Base-by-base conservation (phyloP, 495 filamentous ascomycete genomes). In the Xylaria castorea region DNA sequence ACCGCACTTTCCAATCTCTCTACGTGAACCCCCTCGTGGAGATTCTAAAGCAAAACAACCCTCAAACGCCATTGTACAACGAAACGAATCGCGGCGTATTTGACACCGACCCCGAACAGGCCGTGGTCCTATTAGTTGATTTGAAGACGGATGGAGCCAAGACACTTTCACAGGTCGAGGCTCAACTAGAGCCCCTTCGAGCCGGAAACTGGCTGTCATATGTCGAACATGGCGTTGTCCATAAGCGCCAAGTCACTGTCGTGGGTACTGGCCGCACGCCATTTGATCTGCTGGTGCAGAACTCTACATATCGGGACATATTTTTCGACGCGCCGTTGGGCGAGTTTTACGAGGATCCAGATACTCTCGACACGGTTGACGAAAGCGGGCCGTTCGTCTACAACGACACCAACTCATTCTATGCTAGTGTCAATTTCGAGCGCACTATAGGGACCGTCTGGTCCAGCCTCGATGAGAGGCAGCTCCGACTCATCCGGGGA, bases 241-340 rank as follows among this genome's bases (percentile, higher is more conserved):
- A 81, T 25, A 74, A 85, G 11, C 84, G 91, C 3, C 89, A 91
- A 6, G 78, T 97, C 22, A 97, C 93, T 5, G 87, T 97, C 5
- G 91, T 97, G 9, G 93, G 89, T 0, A 95, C 94, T 0, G 94
- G 94, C 20, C 90, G 91, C 71, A 90, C 92, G 0, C 92, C 93
- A 0, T 91, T 95, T 70, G 86, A 92, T 58, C 60, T 83, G 42
- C 75, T 91, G 5, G 70, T 83, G 1, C 73, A 77, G 1, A 89
- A 89, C 65, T 63, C 82, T 30, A 84, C 81, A 6, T 85, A 88
- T 70, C 83, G 89, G 7, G 89, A 92, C 78, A 83, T 89, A 16
- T 93, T 94, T 80, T 91, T 90, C 78, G 91, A 92, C 75, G 91
- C 92, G 0, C 89, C 90, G 0, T 81, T 89, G 3, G 81, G 81